Percentiles rank a stretch among this genome's conserved stretches.
phyloP scores from a whole-genome alignment of 2,329 filamentous ascomycete genomes.

The Colletotrichum nymphaeae region DNA sequence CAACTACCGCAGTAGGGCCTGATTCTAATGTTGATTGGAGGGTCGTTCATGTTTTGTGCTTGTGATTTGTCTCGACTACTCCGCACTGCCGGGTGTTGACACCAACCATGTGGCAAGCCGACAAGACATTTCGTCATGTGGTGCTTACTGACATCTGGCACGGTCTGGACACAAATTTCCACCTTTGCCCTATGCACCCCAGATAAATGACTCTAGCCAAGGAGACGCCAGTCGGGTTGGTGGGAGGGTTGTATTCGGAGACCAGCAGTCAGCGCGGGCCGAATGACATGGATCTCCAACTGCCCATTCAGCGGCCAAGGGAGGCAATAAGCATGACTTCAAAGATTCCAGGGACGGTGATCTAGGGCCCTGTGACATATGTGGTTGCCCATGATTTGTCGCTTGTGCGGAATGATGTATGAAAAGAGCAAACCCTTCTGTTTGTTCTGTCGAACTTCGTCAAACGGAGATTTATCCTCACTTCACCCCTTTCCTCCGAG shows the following conservation, averaged over 20 bases:
- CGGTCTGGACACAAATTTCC: background rate
- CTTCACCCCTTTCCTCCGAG: background rate
- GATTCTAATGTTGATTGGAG: background rate
- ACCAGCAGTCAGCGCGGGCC: background rate
- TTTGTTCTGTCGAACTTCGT: background rate
- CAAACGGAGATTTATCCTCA: background rate
- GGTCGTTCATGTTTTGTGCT: background rate
- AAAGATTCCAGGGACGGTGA: background rate
- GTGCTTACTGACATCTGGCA: background rate
- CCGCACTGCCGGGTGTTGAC: background rate
- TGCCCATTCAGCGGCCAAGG: background rate
- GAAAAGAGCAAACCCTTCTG: background rate
- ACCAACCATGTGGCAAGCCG: background rate
- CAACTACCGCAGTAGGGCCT: background rate
- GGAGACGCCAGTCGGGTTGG: background rate
- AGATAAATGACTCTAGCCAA: background rate
- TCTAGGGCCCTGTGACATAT: background rate
- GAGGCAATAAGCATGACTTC: background rate
- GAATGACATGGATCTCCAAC: background rate
- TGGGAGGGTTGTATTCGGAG: constrained; percentile 1
- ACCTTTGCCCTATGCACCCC: background rate
- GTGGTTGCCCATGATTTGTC: background rate
- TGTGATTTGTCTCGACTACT: background rate
- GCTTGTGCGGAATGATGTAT: background rate
- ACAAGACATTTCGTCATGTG: background rate